Evolutionary conservation across 1,139 yeast species (phyloP), one percentile per base, ranked within the genome.

Genomic region (Torulaspora pretoriensis): DNA sequence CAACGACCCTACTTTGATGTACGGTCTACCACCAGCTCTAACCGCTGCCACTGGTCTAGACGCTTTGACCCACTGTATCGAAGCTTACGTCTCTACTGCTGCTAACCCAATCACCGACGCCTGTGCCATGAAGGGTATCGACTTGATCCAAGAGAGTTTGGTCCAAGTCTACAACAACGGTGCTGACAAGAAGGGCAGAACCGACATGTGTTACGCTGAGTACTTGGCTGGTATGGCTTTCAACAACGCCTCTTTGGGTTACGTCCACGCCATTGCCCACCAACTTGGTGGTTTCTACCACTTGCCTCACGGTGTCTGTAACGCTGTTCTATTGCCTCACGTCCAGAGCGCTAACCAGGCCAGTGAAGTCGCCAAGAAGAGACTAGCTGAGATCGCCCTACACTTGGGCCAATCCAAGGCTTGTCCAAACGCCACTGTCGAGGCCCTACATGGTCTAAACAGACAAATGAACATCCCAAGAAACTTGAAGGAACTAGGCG

Each of bases 51-150:
- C 74, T 3, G 75, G 74, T 16, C 60, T 71, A 35, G 75, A 71
- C 42, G 75, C 72, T 17, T 59, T 71, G 52, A 70, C 75, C 50
- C 75, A 71, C 53, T 64, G 74, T 12, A 60, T 71, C 41, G 75
- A 71, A 49, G 68, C 73, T 8, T 71, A 67, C 59, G 54, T 52
- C 19, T 53, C 57, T 16, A 47, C 55, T 10, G 55, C 50, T 26
- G 48, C 55, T 19, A 51, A 44, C 43, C 55, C 57, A 25, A 53
- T 53, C 30, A 53, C 57, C 16, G 57, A 53, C 39, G 48, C 54
- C 4, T 50, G 54, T 42, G 57, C 56, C 33, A 36, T 53, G 41
- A 53, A 53, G 45, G 57, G 53, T 39, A 40, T 52, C 22, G 56
- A 53, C 27, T 34, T 53, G 48, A 53, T 53, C 33, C 35, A 46